Evolutionary conservation across 2,329 filamentous ascomycete genomes (phyloP).

Genomic region (Ophiognomonia clavigignenti-juglandacearum): DNA sequence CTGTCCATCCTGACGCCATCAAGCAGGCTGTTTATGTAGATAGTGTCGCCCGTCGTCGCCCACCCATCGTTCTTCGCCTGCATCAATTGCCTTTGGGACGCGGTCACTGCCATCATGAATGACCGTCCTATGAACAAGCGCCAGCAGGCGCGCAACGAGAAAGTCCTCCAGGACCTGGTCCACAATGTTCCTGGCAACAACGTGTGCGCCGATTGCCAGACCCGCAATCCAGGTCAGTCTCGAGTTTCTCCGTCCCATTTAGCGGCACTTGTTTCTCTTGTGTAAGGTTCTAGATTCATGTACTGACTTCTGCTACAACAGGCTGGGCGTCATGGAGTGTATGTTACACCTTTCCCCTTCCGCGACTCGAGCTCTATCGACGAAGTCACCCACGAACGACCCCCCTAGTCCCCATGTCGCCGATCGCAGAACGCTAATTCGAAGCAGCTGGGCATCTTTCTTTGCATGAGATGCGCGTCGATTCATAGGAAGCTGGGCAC

Average conservation of each 20-base stretch:
- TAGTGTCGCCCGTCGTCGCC: no score
- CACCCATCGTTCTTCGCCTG: no score
- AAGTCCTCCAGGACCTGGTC: slow-evolving; percentile 82
- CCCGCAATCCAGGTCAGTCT: slow-evolving; percentile 79
- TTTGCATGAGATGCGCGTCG: slow-evolving; percentile 95
- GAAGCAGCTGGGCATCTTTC: slow-evolving; percentile 78
- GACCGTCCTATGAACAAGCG: slow-evolving; percentile 65
- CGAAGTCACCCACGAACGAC: slow-evolving; percentile 8
- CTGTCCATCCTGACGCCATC: no score
- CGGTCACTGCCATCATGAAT: no score
- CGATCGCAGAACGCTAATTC: slow-evolving; percentile 2
- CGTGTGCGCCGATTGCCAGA: slow-evolving; percentile 86
- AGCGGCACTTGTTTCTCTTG: no score
- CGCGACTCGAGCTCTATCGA: slow-evolving; percentile 11
- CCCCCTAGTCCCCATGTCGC: not conserved
- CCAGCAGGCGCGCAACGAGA: slow-evolving; percentile 96
- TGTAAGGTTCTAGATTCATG: not conserved
- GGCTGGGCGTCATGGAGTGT: slow-evolving; percentile 98
- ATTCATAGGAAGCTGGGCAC: slow-evolving; percentile 96
- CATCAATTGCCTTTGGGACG: no score
- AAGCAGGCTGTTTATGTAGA: no score
- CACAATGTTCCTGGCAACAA: slow-evolving; percentile 82
- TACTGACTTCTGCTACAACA: slow-evolving; percentile 29
- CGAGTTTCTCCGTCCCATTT: slow-evolving; percentile 4
- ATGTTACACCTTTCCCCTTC: slow-evolving; percentile 34